phyloP scores from a whole-genome alignment of 257 asterid genomes.

The Ligustrum vulgare region DNA sequence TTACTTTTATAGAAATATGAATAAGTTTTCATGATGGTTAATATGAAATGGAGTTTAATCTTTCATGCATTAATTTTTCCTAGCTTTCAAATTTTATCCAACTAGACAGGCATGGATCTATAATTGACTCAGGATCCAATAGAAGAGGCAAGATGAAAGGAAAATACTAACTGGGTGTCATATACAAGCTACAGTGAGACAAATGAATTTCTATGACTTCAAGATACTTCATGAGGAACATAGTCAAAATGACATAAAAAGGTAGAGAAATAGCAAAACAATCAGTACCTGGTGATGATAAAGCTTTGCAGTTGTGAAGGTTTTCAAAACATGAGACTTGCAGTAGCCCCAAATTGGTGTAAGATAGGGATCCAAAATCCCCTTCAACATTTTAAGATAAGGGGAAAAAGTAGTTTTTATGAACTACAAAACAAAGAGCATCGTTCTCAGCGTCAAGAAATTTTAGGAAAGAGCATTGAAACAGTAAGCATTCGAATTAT shows the following conservation, averaged over 20 bases:
- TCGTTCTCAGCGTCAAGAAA: constrained; percentile 16
- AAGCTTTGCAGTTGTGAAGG: constrained; percentile 49
- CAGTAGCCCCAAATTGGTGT: constrained; percentile 32
- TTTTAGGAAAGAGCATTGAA: not conserved
- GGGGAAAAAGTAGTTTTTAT: constrained; percentile 26
- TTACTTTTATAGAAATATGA: not conserved
- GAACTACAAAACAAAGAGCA: constrained; percentile 41
- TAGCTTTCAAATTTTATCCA: not conserved
- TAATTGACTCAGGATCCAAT: constrained; percentile 13
- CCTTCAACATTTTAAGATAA: constrained; percentile 36
- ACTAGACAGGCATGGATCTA: constrained; percentile 1
- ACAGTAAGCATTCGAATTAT: constrained; percentile 7
- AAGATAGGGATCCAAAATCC: constrained; percentile 39
- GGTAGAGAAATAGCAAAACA: constrained; percentile 10
- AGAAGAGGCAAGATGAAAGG: not conserved
- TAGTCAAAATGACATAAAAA: not conserved
- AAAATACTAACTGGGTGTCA: constrained; percentile 7
- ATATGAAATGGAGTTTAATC: no score
- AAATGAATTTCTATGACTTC: not conserved
- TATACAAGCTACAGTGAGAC: not conserved
- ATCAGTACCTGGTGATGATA: constrained; percentile 75
- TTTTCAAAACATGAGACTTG: constrained; percentile 44
- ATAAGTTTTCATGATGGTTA: not conserved
- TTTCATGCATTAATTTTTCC: not conserved
- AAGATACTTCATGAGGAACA: constrained; percentile 16